Evolutionary conservation across 176 grass and related monocot species (phyloP).

Genomic region (Triticum monococcum): DNA sequence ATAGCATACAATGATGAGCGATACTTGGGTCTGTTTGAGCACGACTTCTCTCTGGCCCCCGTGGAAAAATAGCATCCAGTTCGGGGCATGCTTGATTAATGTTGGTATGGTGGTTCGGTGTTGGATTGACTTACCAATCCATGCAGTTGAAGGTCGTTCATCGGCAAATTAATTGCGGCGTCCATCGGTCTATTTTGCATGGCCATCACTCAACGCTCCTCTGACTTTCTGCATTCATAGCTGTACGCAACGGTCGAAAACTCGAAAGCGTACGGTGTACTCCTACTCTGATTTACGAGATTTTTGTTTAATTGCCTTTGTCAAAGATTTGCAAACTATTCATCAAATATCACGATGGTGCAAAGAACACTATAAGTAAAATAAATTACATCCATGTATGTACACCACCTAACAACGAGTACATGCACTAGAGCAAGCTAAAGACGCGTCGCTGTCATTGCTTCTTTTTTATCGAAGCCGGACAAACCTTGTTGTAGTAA

Average conservation of each 20-base stretch:
- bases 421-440: no score
- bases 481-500: no score
- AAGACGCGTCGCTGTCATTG: no score
- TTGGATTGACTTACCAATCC: conserved; percentile 36
- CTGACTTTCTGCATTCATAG: conserved; percentile 33
- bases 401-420: no score
- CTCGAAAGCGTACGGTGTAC: not conserved
- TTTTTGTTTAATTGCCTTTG: no score
- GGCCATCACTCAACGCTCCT: conserved; percentile 15
- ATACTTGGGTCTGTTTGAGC: not conserved
- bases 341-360: no score
- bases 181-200: not conserved
- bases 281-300: not conserved
- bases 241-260: not conserved
- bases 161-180: conserved; percentile 12
- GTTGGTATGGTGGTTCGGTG: conserved; percentile 37
- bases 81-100: conserved; percentile 16
- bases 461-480: no score
- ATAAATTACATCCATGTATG: no score
- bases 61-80: conserved; percentile 1
- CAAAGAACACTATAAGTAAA: no score
- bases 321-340: no score
- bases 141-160: conserved; percentile 14
- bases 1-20: not conserved
- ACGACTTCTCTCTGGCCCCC: not conserved